phyloP scores from a whole-genome alignment of 495 filamentous ascomycete genomes.

The Penicillium paxilli region DNA sequence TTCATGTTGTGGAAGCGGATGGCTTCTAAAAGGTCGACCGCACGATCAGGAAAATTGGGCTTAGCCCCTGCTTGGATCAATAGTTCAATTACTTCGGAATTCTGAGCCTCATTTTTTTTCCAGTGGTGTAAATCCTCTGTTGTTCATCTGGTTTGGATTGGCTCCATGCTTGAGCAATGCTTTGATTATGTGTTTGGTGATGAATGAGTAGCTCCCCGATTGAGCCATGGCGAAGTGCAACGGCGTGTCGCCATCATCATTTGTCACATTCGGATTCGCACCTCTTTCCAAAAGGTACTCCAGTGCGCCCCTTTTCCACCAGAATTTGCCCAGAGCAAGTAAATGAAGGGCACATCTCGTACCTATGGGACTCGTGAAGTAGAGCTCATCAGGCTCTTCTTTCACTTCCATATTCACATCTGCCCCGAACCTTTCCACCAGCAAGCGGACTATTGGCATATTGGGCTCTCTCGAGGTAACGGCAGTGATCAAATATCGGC shows the following conservation, averaged over 20 bases:
- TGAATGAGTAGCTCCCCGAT: background rate
- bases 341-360: background rate
- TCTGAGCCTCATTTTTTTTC: background rate
- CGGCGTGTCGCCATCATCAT: background rate
- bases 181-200: conserved; percentile 6
- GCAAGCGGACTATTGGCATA: conserved; percentile 2
- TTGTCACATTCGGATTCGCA: conserved; percentile 1
- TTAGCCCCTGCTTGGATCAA: conserved; percentile 19
- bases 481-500: background rate
- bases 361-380: background rate
- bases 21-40: background rate
- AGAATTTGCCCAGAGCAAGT: conserved; percentile 1
- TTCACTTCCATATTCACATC: background rate
- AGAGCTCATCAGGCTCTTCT: background rate
- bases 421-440: conserved; percentile 2
- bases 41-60: conserved; percentile 1
- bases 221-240: background rate
- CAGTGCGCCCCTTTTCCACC: conserved; percentile 6
- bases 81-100: conserved; percentile 1
- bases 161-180: conserved; percentile 3
- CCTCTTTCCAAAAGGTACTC: conserved; percentile 4
- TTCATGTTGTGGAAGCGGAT: background rate
- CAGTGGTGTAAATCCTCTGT: background rate
- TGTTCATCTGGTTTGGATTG: conserved; percentile 1
- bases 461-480: background rate